These are phyloP conservation scores for Pseudocercospora eumusae DNA, from an alignment of 2,329 filamentous ascomycete species.

Conservation along the genomic window DNA sequence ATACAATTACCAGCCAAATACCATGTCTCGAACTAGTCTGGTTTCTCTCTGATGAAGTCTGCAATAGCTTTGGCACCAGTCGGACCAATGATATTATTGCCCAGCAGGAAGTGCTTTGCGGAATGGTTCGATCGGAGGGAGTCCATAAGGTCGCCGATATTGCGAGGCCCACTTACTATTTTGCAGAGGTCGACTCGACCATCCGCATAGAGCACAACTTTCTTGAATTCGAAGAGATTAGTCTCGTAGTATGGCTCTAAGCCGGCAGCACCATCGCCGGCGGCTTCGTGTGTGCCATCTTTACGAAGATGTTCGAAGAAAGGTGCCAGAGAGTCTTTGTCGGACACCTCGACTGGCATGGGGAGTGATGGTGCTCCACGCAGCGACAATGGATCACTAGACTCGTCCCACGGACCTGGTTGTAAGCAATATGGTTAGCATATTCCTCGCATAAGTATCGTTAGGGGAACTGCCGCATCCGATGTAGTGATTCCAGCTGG, in stretches of 20 bases:
- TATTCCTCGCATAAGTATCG: too few species aligned
- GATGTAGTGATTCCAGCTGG: too few species aligned
- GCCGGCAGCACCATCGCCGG: slow-evolving; percentile 29
- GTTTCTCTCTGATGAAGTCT: slow-evolving; percentile 49
- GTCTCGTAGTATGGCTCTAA: slow-evolving; percentile 41
- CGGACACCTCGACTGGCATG: slow-evolving; percentile 43
- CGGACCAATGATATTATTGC: slow-evolving; percentile 58
- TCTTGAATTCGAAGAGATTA: slow-evolving; percentile 43
- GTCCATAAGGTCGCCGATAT: slow-evolving; percentile 55
- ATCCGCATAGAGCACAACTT: slow-evolving; percentile 53
- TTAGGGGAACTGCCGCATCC: too few species aligned
- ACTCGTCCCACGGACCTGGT: slow-evolving; percentile 40
- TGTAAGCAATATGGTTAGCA: too few species aligned
- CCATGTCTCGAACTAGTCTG: slow-evolving; percentile 56
- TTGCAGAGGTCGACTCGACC: slow-evolving; percentile 59
- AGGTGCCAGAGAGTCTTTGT: slow-evolving; percentile 38
- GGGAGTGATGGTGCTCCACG: slow-evolving; percentile 39
- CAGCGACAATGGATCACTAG: slow-evolving; percentile 37
- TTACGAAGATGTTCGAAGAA: slow-evolving; percentile 43
- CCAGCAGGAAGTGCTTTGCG: slow-evolving; percentile 55
- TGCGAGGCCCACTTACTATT: slow-evolving; percentile 56
- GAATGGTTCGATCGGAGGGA: slow-evolving; percentile 52
- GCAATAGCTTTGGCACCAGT: slow-evolving; percentile 51
- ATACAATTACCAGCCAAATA: slow-evolving; percentile 60
- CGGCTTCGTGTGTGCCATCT: slow-evolving; percentile 33